phyloP scores from a whole-genome alignment of 2,329 filamentous ascomycete species.

The Periconia sp. region DNA sequence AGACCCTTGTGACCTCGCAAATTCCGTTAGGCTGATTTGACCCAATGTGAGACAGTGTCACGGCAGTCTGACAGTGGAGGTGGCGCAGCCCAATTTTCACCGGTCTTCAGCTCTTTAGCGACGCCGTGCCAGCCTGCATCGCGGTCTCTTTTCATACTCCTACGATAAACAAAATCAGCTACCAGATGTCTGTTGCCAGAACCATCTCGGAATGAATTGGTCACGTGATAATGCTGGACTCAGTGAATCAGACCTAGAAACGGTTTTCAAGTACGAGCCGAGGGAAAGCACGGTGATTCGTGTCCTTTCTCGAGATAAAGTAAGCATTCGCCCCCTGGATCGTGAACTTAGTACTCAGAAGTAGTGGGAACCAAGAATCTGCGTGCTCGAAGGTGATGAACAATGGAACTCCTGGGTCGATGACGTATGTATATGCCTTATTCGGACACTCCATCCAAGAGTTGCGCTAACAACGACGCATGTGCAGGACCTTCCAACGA shows the following conservation, averaged over 20 bases:
- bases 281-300: slow-evolving; percentile 7
- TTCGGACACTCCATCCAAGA: not conserved
- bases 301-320: slow-evolving; percentile 8
- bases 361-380: slow-evolving; percentile 12
- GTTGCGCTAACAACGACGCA: not conserved
- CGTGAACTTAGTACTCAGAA: not conserved
- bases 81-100: too few species aligned
- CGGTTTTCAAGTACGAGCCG: slow-evolving; percentile 14
- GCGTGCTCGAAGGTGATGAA: slow-evolving; percentile 7
- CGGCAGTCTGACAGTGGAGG: too few species aligned
- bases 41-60: too few species aligned
- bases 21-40: too few species aligned
- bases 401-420: slow-evolving; percentile 15
- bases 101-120: too few species aligned
- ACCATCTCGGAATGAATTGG: slow-evolving; percentile 13
- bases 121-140: too few species aligned
- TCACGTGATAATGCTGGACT: slow-evolving; percentile 9
- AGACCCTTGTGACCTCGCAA: too few species aligned
- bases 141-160: too few species aligned
- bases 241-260: slow-evolving; percentile 7
- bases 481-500: not conserved
- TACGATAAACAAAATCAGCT: too few species aligned
- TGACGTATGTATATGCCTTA: slow-evolving; percentile 6
- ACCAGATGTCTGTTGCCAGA: too few species aligned
- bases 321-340: slow-evolving; percentile 4